Conservation (phyloP, 2,329 filamentous ascomycete species). For the Rhynchosporium agropyri region DNA sequence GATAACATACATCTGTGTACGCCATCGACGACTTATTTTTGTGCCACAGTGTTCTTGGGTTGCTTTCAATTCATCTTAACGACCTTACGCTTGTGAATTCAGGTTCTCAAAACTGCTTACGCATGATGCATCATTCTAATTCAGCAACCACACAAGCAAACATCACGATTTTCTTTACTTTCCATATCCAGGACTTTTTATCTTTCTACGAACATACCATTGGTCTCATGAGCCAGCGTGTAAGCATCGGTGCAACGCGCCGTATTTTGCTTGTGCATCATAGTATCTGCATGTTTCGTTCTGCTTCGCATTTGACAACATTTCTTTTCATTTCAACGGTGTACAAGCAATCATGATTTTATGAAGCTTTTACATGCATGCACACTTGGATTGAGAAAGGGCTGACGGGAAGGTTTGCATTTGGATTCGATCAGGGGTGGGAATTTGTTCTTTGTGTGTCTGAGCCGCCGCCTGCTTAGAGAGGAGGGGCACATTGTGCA, state of each 20-base stretch:
- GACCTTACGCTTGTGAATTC: background rate
- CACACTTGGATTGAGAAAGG: background rate
- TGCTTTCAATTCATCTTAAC: constrained; percentile 11
- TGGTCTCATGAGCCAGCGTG: constrained; percentile 23
- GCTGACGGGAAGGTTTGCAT: background rate
- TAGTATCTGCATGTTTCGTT: constrained; percentile 9
- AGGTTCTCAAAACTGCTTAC: background rate
- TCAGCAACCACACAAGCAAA: constrained; percentile 11
- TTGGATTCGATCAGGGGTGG: background rate
- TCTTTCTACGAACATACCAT: constrained; percentile 26
- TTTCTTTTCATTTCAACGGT: constrained; percentile 4
- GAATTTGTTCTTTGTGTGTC: background rate
- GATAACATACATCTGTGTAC: constrained; percentile 29
- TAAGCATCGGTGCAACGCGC: constrained; percentile 24
- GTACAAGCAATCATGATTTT: constrained; percentile 10
- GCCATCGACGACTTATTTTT: constrained; percentile 18
- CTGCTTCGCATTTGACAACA: background rate
- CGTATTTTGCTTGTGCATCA: constrained; percentile 23
- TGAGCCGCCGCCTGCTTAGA: background rate
- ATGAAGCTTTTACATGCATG: background rate
- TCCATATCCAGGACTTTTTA: constrained; percentile 18
- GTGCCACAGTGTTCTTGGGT: constrained; percentile 15
- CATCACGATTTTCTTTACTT: constrained; percentile 13
- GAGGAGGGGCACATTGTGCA: background rate
- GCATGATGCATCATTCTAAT: background rate